These are phyloP conservation scores for Musa beccarii DNA, from an alignment of 176 grass and related monocot genomes.

Conservation along the genomic window DNA sequence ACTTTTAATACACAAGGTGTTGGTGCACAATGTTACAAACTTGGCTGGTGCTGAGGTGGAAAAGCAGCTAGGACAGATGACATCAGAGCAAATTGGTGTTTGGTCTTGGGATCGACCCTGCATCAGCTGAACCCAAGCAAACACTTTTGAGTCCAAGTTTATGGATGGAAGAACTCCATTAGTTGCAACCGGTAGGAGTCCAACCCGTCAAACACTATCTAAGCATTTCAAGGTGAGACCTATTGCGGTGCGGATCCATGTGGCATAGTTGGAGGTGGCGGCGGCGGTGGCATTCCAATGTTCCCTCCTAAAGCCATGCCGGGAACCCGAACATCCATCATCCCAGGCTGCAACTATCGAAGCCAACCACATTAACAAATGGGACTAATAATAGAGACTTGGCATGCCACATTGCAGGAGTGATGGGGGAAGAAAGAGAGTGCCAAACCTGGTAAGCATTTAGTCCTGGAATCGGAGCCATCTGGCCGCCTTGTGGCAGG, in stretches of 20 bases:
- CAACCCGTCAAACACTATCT: too few species aligned
- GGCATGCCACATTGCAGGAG: not conserved
- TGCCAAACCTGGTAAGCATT: conserved; percentile 57
- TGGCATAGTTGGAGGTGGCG: conserved; percentile 34
- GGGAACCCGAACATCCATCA: conserved; percentile 37
- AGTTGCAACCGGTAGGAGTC: too few species aligned
- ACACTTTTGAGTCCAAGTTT: too few species aligned
- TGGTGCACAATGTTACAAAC: too few species aligned
- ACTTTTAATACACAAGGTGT: too few species aligned
- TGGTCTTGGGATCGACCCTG: too few species aligned
- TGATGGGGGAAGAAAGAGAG: not conserved
- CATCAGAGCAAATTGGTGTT: too few species aligned
- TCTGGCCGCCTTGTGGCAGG: conserved; percentile 56
- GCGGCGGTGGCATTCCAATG: conserved; percentile 48
- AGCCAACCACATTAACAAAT: conserved; percentile 6
- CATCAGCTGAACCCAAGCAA: too few species aligned
- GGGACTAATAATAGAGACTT: conserved; percentile 1
- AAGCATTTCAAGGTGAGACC: too few species aligned
- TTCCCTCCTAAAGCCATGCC: conserved; percentile 46
- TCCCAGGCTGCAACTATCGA: conserved; percentile 37
- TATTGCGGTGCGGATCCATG: conserved; percentile 53
- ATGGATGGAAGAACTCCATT: too few species aligned
- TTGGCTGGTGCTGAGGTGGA: too few species aligned
- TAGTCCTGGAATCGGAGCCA: conserved; percentile 65
- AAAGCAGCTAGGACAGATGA: too few species aligned